phyloP scores from a whole-genome alignment of 2,329 filamentous ascomycete genomes.

The Lanzia echinophila region DNA sequence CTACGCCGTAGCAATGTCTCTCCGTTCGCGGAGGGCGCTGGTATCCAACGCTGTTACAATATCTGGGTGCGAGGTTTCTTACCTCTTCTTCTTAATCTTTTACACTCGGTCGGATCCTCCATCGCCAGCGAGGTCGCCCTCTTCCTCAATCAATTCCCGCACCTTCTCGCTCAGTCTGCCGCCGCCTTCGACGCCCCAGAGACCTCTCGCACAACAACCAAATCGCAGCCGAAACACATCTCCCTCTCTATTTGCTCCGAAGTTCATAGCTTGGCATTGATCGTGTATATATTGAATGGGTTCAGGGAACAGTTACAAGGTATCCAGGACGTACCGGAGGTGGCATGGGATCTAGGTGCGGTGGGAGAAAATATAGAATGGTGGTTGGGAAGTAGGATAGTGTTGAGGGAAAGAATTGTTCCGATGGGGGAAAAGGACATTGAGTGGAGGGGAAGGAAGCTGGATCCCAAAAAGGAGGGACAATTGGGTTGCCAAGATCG shows the following conservation, averaged over 20 bases:
- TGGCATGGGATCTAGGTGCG: slow-evolving; percentile 67
- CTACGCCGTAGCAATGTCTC: slow-evolving; percentile 66
- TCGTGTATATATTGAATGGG: slow-evolving; percentile 64
- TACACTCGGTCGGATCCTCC: slow-evolving; percentile 72
- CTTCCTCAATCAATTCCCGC: slow-evolving; percentile 84
- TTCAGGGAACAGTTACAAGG: slow-evolving; percentile 54
- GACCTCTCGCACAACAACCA: slow-evolving; percentile 42
- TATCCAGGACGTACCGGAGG: slow-evolving; percentile 62
- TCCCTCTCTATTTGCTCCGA: slow-evolving; percentile 70
- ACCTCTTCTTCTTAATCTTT: slow-evolving; percentile 80
- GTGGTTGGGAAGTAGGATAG: slow-evolving; percentile 62
- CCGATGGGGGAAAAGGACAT: slow-evolving; percentile 67
- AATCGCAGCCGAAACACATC: slow-evolving; percentile 52
- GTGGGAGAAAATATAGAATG: slow-evolving; percentile 80
- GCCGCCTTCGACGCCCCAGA: slow-evolving; percentile 61
- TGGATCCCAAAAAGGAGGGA: slow-evolving; percentile 17
- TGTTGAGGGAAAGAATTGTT: slow-evolving; percentile 66
- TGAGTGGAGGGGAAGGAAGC: slow-evolving; percentile 46
- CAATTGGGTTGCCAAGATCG: slow-evolving; percentile 37
- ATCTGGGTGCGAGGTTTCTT: slow-evolving; percentile 89
- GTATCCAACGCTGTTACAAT: slow-evolving; percentile 67
- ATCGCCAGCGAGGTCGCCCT: slow-evolving; percentile 78
- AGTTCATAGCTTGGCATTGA: slow-evolving; percentile 69
- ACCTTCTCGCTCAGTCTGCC: slow-evolving; percentile 66
- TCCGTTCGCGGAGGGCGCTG: slow-evolving; percentile 67